A percentile compares a stretch with the other conserved stretches of the same genome.
phyloP scores from a whole-genome alignment of 2,329 filamentous ascomycete genomes.

The Aaosphaeria pasadenensis region DNA sequence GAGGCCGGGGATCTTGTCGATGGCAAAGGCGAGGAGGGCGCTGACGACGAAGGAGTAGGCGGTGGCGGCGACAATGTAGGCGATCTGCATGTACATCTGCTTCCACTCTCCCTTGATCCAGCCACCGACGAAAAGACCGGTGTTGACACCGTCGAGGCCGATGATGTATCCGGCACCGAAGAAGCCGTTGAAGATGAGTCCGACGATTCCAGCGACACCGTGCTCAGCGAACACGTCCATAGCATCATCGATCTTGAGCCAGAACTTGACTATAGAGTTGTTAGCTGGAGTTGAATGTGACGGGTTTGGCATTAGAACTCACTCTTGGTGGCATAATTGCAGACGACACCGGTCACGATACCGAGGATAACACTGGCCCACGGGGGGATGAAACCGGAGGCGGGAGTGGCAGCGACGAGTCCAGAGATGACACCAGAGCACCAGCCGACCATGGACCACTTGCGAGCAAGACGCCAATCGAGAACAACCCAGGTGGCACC shows the following conservation, averaged over 20 bases:
- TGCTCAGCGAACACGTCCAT: constrained; percentile 92
- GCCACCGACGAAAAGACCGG: constrained; percentile 59
- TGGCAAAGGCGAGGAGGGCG: constrained; percentile 68
- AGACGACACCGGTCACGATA: constrained; percentile 62
- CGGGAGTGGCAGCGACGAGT: constrained; percentile 82
- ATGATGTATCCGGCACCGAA: constrained; percentile 75
- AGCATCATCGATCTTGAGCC: constrained; percentile 78
- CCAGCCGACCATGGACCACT: constrained; percentile 94
- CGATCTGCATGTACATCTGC: constrained; percentile 75
- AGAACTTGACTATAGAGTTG: constrained; percentile 59
- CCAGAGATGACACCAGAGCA: constrained; percentile 86
- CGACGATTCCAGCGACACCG: constrained; percentile 77
- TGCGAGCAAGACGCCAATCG: constrained; percentile 89
- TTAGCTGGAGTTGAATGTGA: not conserved
- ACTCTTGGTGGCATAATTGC: constrained; percentile 87
- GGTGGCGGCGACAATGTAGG: constrained; percentile 66
- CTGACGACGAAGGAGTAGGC: constrained; percentile 73
- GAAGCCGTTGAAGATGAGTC: constrained; percentile 74
- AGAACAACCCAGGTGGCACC: constrained; percentile 93
- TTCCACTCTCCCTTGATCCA: constrained; percentile 74
- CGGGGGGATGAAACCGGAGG: constrained; percentile 72
- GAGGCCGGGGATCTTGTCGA: constrained; percentile 74
- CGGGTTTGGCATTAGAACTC: constrained; percentile 45
- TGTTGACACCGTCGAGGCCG: constrained; percentile 72
- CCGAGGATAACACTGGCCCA: constrained; percentile 63